A percentile compares a stretch with the other conserved stretches of the same genome.
Evolutionary conservation across 352 stramenopile species (phyloP).

Genomic region (Phytophthora fragariaefolia): DNA sequence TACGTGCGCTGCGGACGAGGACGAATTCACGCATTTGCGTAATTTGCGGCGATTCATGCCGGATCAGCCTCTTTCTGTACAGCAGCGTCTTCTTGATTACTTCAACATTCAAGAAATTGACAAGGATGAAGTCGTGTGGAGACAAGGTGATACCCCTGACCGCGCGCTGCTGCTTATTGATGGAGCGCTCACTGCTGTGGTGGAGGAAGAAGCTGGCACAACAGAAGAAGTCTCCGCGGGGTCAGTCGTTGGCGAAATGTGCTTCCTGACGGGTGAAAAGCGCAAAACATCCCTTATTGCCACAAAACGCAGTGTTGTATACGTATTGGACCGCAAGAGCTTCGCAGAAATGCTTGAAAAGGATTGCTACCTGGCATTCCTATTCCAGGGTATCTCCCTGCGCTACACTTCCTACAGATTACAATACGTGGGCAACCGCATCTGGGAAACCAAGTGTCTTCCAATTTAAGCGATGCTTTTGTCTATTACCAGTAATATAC

Average conservation of each 20-base stretch:
- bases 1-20: slow-evolving; percentile 43
- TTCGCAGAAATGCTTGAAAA: slow-evolving; percentile 72
- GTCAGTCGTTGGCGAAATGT: slow-evolving; percentile 82
- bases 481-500: not conserved
- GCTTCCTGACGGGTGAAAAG: slow-evolving; percentile 81
- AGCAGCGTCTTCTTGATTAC: slow-evolving; percentile 76
- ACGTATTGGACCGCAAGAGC: slow-evolving; percentile 61
- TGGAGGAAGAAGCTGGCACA: slow-evolving; percentile 83
- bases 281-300: slow-evolving; percentile 81
- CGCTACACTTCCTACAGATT: slow-evolving; percentile 79
- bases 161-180: slow-evolving; percentile 68
- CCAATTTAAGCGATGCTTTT: slow-evolving; percentile 50
- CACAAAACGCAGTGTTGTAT: slow-evolving; percentile 64
- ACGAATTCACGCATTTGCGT: slow-evolving; percentile 60
- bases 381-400: slow-evolving; percentile 79
- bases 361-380: slow-evolving; percentile 72
- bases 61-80: slow-evolving; percentile 62
- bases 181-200: slow-evolving; percentile 65
- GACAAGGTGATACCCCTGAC: slow-evolving; percentile 65
- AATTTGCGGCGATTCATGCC: slow-evolving; percentile 75
- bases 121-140: slow-evolving; percentile 70
- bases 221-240: slow-evolving; percentile 74
- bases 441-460: slow-evolving; percentile 87
- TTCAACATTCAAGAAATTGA: slow-evolving; percentile 72
- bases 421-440: slow-evolving; percentile 85